Base-by-base conservation (phyloP, 2,329 filamentous ascomycete species). In the Hymenoscyphus infarciens region DNA sequence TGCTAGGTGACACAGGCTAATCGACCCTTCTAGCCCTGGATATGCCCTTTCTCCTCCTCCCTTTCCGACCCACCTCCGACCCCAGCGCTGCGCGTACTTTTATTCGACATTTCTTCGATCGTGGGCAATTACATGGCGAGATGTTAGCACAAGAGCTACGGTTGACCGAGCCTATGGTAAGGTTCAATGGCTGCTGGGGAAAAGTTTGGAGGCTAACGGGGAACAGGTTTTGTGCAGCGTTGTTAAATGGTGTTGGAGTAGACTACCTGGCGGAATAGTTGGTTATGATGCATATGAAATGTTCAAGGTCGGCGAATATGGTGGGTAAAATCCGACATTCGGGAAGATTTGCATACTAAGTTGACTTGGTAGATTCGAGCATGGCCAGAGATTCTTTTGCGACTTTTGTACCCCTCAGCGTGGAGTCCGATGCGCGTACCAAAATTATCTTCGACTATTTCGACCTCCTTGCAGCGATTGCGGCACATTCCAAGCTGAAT, bases 191-290 rank as follows among this genome's bases (percentile, higher is more conserved):
- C 68, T 13, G 61, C 58, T 63, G 31, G 39, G 29, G 4, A 16
- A 8, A 29, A 19, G 6, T 31, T n/a, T 15, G 22, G 22, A 53
- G 29, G 57, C 70, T 76, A 71, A 77, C 59, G 57, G 57, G 22
- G 35, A 45, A 33, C 66, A 97, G 92, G 92, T 96, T 62, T 84
- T 99, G 60, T 93, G 92, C 67, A 95, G 93, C 71, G 92, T 97
- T 52, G 82, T 95, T 68, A 99, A 98, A 80, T 99, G 95, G 95
- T 98, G 94, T 77, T 99, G 95, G 95, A 93, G 91, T 75, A 87
- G 95, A 77, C 81, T 99, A 58, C 86, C 89, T 52, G 92, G 92
- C 63, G 95, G 95, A 72, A 87, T 99, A 15, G 93, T 99, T 39
- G 92, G 92, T 63, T 98, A 95, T 95, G 92, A 97, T 72, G 92